A percentile compares a stretch with the other conserved stretches of the same genome.
Evolutionary conservation across 208 protist genomes (phyloP).

Genomic region (Trypanosoma vivax): DNA sequence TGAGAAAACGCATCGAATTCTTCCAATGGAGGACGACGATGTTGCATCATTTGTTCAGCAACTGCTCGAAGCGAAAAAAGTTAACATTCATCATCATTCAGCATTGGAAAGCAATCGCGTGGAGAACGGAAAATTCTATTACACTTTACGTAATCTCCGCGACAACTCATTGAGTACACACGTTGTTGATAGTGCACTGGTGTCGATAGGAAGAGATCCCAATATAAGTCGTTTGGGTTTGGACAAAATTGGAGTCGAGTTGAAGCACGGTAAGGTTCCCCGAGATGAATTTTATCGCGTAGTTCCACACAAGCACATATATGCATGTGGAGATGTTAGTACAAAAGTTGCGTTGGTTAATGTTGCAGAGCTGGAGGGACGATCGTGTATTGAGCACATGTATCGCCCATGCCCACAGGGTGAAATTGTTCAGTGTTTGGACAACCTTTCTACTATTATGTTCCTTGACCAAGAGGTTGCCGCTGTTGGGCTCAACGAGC

Average conservation of each 20-base stretch:
- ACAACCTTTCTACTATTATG: slow-evolving; percentile 91
- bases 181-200: slow-evolving; percentile 70
- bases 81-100: slow-evolving; percentile 82
- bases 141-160: slow-evolving; percentile 59
- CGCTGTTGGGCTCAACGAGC: slow-evolving; percentile 83
- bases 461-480: slow-evolving; percentile 90
- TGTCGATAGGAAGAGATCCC: slow-evolving; percentile 85
- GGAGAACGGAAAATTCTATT: slow-evolving; percentile 64
- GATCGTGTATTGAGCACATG: slow-evolving; percentile 78
- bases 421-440: slow-evolving; percentile 49
- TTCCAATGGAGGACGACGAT: slow-evolving; percentile 89
- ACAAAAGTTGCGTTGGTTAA: slow-evolving; percentile 79
- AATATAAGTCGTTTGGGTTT: slow-evolving; percentile 47
- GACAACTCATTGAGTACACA: slow-evolving; percentile 35
- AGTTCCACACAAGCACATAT: slow-evolving; percentile 74
- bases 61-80: slow-evolving; percentile 61
- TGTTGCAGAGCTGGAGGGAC: slow-evolving; percentile 78
- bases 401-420: slow-evolving; percentile 66
- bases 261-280: slow-evolving; percentile 31
- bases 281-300: slow-evolving; percentile 66
- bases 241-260: slow-evolving; percentile 41
- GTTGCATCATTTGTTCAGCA: slow-evolving; percentile 77
- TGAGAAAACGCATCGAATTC: slow-evolving; percentile 76
- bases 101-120: slow-evolving; percentile 61
- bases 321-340: slow-evolving; percentile 78